Conservation (phyloP, 768 basidiomycete species). For the Amanita exitialis region DNA sequence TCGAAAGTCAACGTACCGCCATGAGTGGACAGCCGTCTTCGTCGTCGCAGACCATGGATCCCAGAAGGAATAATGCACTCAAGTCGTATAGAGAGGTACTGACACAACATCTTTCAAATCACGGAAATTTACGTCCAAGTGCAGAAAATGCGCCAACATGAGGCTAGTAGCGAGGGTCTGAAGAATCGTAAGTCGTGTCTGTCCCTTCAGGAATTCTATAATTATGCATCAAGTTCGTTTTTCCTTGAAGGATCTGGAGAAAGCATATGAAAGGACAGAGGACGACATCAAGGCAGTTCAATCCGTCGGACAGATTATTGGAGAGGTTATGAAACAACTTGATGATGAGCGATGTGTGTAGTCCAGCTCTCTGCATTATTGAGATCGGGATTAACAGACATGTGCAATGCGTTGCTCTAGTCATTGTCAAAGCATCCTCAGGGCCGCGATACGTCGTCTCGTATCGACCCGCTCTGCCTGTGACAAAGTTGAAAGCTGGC, state of each 20-base stretch:
- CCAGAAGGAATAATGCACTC: constrained; percentile 63
- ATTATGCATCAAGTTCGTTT: constrained; percentile 58
- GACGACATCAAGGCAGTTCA: constrained; percentile 99
- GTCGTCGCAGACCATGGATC: constrained; percentile 46
- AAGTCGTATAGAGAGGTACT: constrained; percentile 67
- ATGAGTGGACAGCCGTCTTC: constrained; percentile 29
- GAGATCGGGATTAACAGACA: neutral
- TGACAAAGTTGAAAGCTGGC: constrained; percentile 83
- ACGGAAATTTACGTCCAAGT: constrained; percentile 9
- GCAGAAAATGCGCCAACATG: constrained; percentile 93
- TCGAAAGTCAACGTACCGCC: constrained; percentile 13
- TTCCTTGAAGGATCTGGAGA: constrained; percentile 82
- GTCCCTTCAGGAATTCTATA: neutral
- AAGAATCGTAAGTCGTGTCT: constrained; percentile 69
- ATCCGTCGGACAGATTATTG: constrained; percentile 97
- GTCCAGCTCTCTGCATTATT: neutral
- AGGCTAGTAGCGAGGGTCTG: constrained; percentile 74
- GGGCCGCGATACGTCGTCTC: constrained; percentile 98
- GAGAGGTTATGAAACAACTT: constrained; percentile 97
- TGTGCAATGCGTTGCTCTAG: constrained; percentile 23
- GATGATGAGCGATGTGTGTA: constrained; percentile 93
- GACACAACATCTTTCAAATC: neutral
- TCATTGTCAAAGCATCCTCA: constrained; percentile 98
- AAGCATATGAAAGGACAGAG: constrained; percentile 89
- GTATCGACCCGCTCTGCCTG: constrained; percentile 88